These are phyloP conservation scores for Fraxinus greggii DNA, from an alignment of 305 asterid species.

Conservation along the genomic window DNA sequence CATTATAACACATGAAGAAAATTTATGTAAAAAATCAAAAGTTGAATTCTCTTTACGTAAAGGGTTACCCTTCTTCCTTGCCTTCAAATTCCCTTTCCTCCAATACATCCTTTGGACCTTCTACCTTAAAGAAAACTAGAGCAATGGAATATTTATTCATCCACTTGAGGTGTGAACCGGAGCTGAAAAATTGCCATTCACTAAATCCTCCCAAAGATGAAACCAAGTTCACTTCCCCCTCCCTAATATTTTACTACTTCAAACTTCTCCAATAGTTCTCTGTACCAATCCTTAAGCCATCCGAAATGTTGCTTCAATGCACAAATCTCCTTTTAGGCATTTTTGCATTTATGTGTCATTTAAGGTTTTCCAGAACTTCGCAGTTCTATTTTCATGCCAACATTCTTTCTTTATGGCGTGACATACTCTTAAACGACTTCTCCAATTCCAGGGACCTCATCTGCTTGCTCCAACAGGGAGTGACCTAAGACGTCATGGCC, in stretches of 20 bases:
- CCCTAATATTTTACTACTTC: not conserved
- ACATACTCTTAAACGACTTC: slow-evolving; percentile 9
- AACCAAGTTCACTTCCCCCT: not conserved
- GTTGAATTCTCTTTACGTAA: not conserved
- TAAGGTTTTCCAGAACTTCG: slow-evolving; percentile 7
- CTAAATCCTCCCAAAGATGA: not conserved
- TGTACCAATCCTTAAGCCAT: not conserved
- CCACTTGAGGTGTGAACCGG: not conserved
- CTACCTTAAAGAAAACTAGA: not conserved
- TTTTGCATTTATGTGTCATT: not conserved
- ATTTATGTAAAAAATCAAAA: not conserved
- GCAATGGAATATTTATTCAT: not conserved
- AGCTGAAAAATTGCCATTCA: not conserved
- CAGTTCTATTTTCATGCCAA: slow-evolving; percentile 13
- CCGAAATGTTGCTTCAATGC: not conserved
- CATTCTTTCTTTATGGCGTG: slow-evolving; percentile 18
- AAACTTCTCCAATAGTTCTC: not conserved
- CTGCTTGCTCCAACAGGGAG: slow-evolving; percentile 99
- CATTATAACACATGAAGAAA: not conserved
- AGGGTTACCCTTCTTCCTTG: not conserved
- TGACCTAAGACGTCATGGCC: slow-evolving; percentile 67
- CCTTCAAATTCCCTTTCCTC: not conserved
- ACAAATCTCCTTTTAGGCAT: slow-evolving; percentile 5
- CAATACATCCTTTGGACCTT: not conserved
- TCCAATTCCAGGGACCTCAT: slow-evolving; percentile 80